Evolutionary conservation across 345 rosid species (phyloP), one percentile per base, ranked within the genome.

Genomic region (Abelmoschus esculentus): DNA sequence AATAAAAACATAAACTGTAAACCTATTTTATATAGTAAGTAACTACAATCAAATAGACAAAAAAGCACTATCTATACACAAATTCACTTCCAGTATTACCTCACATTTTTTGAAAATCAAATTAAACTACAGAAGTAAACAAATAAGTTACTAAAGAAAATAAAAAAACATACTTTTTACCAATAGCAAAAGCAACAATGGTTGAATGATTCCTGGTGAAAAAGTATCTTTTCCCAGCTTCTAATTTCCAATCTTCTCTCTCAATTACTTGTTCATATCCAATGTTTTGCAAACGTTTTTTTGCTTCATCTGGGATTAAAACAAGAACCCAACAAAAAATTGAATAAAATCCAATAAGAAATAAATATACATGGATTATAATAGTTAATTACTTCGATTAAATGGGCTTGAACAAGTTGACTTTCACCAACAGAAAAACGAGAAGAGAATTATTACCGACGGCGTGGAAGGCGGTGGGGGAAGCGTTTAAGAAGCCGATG

Each of bases 391-490:
- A 17, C 29, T 54, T 15, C 9, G 19, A 28, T 6, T 58, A 6
- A 44, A 14, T 29, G 22, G 8, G 11, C 42, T 72, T 28, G 42
- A 67, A 57, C 5, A 19, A 58, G 9, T 10, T 6, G 2, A 55
- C 44, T 19, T 28, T 26, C 78, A 31, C 18, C 22, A 47, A 78
- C 52, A 58, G 60, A 28, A 64, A 62, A 55, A 4, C 46, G 38
- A 69, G 76, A 56, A 53, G 17, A 12, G 26, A 26, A 34, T 1
- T 7, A 67, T 73, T 88, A 95, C 99, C 98, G 29, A 91, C 98
- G 78, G 99, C 99, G 60, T 95, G 99, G 73, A 95, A 95, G 42
- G 99, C 96, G n/a, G 99, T 95, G 29, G 99, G 98, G 50, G 98
- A 91, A 65, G 87, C 91, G 80, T 95, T 91, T 75, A 91, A 83